phyloP scores from a whole-genome alignment of 305 asterid genomes.

The Caryopteris hybrid region DNA sequence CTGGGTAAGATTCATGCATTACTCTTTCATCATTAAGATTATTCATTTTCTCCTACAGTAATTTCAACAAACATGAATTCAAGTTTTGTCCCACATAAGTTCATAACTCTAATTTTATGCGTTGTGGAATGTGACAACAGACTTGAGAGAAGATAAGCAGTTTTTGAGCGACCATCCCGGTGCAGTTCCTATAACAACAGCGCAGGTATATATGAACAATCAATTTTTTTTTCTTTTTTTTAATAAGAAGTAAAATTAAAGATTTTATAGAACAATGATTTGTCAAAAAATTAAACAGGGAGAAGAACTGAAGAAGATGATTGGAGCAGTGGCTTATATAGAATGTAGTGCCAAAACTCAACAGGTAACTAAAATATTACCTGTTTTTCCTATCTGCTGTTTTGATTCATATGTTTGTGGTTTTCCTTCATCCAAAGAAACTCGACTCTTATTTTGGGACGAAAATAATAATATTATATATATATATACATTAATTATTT shows the following conservation, averaged over 20 bases:
- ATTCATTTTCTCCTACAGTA: background rate
- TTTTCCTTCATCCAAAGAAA: too few relatives aligned
- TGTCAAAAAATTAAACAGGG: slow-evolving; percentile 36
- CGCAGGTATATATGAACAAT: slow-evolving; percentile 45
- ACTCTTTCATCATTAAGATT: background rate
- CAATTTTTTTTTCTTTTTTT: background rate
- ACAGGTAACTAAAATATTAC: slow-evolving; percentile 41
- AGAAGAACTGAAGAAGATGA: slow-evolving; percentile 70
- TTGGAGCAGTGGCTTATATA: slow-evolving; percentile 77
- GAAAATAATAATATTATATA: too few relatives aligned
- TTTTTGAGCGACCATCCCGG: slow-evolving; percentile 69
- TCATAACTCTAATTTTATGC: background rate
- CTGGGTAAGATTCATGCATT: slow-evolving; percentile 39
- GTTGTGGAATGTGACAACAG: slow-evolving; percentile 28
- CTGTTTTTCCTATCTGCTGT: background rate
- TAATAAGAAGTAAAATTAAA: background rate
- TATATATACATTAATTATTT: background rate
- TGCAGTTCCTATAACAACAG: slow-evolving; percentile 55
- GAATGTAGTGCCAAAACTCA: slow-evolving; percentile 94
- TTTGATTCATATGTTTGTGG: too few relatives aligned
- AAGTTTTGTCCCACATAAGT: too few relatives aligned
- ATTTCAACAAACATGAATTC: background rate
- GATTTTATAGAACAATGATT: background rate
- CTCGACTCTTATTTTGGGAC: too few relatives aligned
- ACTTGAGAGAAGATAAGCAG: slow-evolving; percentile 76